Evolutionary conservation across 164 flowering plant species (phyloP).

Genomic region (Akebia trifoliata): DNA sequence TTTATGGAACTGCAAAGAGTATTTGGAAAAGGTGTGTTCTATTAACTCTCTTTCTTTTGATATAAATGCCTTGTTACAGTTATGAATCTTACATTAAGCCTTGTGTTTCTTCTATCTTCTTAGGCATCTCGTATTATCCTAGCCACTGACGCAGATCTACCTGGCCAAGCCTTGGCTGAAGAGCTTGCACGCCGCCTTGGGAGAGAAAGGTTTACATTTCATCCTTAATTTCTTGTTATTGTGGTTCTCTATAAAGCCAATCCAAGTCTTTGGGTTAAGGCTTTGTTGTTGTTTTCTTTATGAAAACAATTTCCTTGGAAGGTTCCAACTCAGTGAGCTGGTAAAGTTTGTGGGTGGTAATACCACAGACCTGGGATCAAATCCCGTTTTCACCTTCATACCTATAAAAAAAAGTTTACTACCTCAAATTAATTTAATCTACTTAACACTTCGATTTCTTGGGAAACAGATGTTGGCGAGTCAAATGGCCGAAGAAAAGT

Average conservation of each 20-base stretch:
- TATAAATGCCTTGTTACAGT: background rate
- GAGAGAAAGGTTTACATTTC: conserved; percentile 61
- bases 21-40: conserved; percentile 56
- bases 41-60: background rate
- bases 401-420: too few relatives aligned
- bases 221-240: background rate
- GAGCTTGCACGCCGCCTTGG: conserved; percentile 98
- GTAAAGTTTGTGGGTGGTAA: too few relatives aligned
- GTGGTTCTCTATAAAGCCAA: background rate
- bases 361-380: too few relatives aligned
- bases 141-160: conserved; percentile 83
- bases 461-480: conserved; percentile 77
- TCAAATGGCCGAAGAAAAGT: conserved; percentile 82
- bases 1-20: conserved; percentile 90
- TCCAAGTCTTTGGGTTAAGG: too few relatives aligned
- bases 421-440: too few relatives aligned
- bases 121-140: conserved; percentile 87
- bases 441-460: conserved; percentile 10
- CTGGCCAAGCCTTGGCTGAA: conserved; percentile 93
- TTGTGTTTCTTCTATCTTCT: background rate
- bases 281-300: too few relatives aligned
- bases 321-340: too few relatives aligned
- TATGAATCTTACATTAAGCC: background rate
- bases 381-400: too few relatives aligned
- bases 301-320: too few relatives aligned